Evolutionary conservation across 352 stramenopile genomes (phyloP), one percentile per base, ranked within the genome.

Genomic region (Pseudoperonospora humuli): DNA sequence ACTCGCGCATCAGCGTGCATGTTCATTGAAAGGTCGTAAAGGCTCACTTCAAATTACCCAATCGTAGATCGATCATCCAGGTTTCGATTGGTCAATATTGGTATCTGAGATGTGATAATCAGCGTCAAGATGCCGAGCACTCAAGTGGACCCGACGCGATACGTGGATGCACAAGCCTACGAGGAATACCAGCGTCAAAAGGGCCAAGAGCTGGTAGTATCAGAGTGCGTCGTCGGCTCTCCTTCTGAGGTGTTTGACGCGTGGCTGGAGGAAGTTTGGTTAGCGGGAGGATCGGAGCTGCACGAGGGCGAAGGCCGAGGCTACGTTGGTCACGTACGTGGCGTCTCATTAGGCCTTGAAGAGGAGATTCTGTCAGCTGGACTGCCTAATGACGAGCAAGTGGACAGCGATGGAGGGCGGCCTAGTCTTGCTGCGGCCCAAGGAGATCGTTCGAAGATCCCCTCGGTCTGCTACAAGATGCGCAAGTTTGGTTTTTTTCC

Each of bases 281-380:
- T 67, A 21, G 43, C 39, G 3, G 38, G 47, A 7, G 37, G 62
- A 28, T 42, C 50, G 14, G 64, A 86, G 33, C n/a, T 77, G 18
- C 54, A 61, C n/a, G 56, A 65, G 7, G 77, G 77, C 7, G 24
- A n/a, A 2, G 74, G 77, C 0, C 64, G 74, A 38, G 74, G 77
- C 2, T 62, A 66, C 37, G 66, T 82, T 3, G 77, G 77, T n/a
- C 54, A 81, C 41, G 47, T 71, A 37, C 74, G 73, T 7, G 17
- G 45, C 5, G 57, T 68, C 26, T 46, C 67, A 28, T 49, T 86
- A 10, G 72, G 74, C 9, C 64, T 86, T 20, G 55, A 71, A 43
- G 74, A 86, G 39, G 61, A 86, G 39, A 89, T 89, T 42, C 23
- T 89, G 23, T 77, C 67, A 5, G 72, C 37, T 1, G 77, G 77